Percentiles rank a stretch among this genome's conserved stretches.
Evolutionary conservation across 805 yeast species (phyloP).

Genomic region (Jamesozyma hellenica): DNA sequence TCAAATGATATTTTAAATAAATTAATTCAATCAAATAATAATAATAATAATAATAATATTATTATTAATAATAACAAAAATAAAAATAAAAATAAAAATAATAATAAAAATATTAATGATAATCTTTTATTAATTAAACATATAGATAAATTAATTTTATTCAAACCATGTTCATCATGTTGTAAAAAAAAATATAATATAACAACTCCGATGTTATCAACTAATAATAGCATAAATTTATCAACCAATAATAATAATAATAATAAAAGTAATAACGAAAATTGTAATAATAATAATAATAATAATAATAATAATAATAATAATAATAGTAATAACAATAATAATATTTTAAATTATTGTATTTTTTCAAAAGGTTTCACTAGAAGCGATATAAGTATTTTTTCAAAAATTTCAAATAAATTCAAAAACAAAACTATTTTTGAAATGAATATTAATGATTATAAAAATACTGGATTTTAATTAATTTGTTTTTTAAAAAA

Average conservation of each 20-base stretch:
- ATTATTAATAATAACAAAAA: not conserved
- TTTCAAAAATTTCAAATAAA: conserved; percentile 11
- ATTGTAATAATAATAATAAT: not conserved
- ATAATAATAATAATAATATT: not conserved
- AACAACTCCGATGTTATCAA: not conserved
- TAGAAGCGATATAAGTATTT: conserved; percentile 28
- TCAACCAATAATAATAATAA: not conserved
- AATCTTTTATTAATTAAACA: conserved; percentile 15
- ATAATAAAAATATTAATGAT: not conserved
- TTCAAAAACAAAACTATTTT: not conserved
- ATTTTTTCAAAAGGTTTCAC: conserved; percentile 55
- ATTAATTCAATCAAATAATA: conserved; percentile 4
- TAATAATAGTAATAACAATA: not conserved
- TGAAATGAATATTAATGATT: conserved; percentile 15
- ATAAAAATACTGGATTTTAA: conserved; percentile 13
- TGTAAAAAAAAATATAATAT: conserved; percentile 8
- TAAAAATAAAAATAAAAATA: not conserved
- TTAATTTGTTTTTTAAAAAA: too few species aligned
- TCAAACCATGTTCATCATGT: conserved; percentile 49
- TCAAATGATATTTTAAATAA: not conserved
- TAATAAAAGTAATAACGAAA: not conserved
- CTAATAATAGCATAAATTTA: too few species aligned
- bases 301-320: not conserved
- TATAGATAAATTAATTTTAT: conserved; percentile 34
- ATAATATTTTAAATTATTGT: conserved; percentile 1